Evolutionary conservation across 306 rosid genomes (phyloP).

Genomic region (Prosopis cineraria): DNA sequence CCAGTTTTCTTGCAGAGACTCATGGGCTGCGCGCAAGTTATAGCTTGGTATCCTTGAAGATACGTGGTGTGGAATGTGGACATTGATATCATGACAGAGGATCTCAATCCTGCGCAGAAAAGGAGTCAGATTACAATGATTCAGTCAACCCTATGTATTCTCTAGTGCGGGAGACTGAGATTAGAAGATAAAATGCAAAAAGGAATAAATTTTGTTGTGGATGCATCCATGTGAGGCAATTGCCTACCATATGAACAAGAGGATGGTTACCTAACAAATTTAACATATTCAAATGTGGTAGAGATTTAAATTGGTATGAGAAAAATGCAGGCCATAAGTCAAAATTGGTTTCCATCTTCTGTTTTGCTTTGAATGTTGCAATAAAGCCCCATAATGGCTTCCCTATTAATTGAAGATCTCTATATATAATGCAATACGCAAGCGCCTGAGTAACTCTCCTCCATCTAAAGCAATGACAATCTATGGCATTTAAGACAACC

Average conservation of each 20-base stretch:
- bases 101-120: constrained; percentile 74
- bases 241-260: not conserved
- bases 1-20: constrained; percentile 84
- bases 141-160: constrained; percentile 3
- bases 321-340: constrained; percentile 12
- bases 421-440: constrained; percentile 6
- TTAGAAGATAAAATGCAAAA: constrained; percentile 7
- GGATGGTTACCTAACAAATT: not conserved
- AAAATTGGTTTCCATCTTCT: not conserved
- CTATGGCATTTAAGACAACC: not conserved
- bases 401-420: constrained; percentile 7
- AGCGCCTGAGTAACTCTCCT: constrained; percentile 1
- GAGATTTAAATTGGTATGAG: not conserved
- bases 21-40: constrained; percentile 83
- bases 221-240: not conserved
- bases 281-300: not conserved
- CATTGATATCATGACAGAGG: constrained; percentile 84
- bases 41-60: constrained; percentile 93
- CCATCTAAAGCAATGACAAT: not conserved
- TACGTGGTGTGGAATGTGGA: constrained; percentile 90
- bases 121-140: constrained; percentile 24
- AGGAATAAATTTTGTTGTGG: not conserved
- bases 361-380: not conserved
- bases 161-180: constrained; percentile 15
- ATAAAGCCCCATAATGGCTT: not conserved